Evolutionary conservation across 2,329 filamentous ascomycete genomes (phyloP), one percentile per base, ranked within the genome.

Genomic region (Pseudogymnoascus sp.): DNA sequence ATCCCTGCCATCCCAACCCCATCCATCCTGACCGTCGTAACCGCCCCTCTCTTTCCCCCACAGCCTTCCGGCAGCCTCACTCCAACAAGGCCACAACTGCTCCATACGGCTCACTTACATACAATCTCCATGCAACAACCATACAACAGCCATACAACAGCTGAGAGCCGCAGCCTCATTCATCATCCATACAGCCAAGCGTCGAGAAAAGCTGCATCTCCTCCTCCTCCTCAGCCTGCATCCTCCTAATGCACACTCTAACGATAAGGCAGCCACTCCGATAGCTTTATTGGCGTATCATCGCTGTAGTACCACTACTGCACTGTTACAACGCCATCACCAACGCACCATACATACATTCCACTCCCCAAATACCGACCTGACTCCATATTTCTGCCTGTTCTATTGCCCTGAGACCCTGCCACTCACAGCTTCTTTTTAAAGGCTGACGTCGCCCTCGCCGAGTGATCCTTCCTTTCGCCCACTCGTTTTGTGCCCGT

Each of bases 341-440:
- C 47, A 54, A 34, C 47, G 47, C 47, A 54, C 47, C 47, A 54
- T 54, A 54, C 47, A 47, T 47, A 39, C 37, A 39, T 39, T 16
- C 30, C 30, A 32, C 30, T 8, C 9, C 2, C 30, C 47, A n/a
- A 54, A 20, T 32, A 32, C 47, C 28, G 47, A 32, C 47, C 47
- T 32, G 18, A 54, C 47, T 54, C 47, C 47, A 54, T 54, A 54
- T 54, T 54, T 54, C 47, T 54, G 47, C 47, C 47, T 54, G 47
- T 18, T 54, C 47, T 32, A 3, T 32, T 11, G 30, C 30, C 30
- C 30, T 32, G 30, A 20, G 12, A 41, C 41, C 41, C 41, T 32
- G 47, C 47, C 25, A 54, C 28, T 54, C 28, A 32, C n/a, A 12
- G 47, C 47, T 54, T 32, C 28, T 54, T 54, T 47, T 54, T 54